phyloP scores from a whole-genome alignment of 2,329 filamentous ascomycete species.

The Sphaerulina musiva region DNA sequence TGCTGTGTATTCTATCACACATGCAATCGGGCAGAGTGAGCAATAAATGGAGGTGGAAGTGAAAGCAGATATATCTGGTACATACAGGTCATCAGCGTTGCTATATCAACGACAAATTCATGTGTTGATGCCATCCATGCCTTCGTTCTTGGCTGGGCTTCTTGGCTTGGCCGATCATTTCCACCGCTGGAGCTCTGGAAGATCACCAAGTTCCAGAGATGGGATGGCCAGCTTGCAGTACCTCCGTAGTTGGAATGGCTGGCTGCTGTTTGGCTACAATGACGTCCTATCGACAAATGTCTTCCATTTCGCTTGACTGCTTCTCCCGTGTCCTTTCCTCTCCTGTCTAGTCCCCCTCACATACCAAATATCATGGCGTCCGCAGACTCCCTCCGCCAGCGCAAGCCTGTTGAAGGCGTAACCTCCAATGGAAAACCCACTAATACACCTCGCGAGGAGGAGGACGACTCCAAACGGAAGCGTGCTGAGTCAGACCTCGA shows the following conservation, averaged over 20 bases:
- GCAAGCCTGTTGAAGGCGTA: slow-evolving; percentile 12
- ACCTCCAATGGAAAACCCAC: slow-evolving; percentile 6
- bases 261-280: slow-evolving; percentile 3
- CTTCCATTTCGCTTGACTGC: neutral
- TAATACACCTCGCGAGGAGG: slow-evolving; percentile 12
- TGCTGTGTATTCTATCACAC: too few species aligned
- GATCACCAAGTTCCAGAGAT: neutral
- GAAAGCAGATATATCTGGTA: too few species aligned
- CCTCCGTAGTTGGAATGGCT: neutral
- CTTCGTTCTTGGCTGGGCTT: too few species aligned
- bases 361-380: slow-evolving; percentile 14
- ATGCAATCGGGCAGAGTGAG: too few species aligned
- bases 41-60: too few species aligned
- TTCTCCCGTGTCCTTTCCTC: neutral
- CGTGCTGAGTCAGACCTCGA: slow-evolving; percentile 5
- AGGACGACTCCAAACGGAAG: slow-evolving; percentile 12
- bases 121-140: too few species aligned
- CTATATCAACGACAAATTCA: too few species aligned
- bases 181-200: neutral
- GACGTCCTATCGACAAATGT: slow-evolving; percentile 3
- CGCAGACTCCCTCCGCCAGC: slow-evolving; percentile 15
- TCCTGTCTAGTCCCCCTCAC: neutral
- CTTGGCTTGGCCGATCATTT: neutral
- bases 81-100: too few species aligned
- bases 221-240: neutral